Conservation (phyloP, 495 filamentous ascomycete genomes). For the Daldinia childiae region DNA sequence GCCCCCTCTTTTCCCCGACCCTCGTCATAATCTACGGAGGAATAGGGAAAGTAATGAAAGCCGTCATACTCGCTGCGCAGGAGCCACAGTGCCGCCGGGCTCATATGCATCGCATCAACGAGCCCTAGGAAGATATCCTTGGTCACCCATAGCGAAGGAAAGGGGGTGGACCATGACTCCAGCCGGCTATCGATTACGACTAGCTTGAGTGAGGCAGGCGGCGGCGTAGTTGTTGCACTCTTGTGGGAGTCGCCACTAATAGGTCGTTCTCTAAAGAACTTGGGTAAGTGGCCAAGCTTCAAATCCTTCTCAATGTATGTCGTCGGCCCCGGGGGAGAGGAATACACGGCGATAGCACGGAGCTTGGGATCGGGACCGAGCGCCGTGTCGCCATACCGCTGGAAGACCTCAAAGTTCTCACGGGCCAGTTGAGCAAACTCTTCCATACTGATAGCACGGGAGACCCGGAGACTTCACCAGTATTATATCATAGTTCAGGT, state of each 20-base stretch:
- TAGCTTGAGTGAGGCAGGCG: conserved; percentile 18
- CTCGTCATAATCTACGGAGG: background rate
- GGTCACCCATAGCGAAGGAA: conserved; percentile 23
- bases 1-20: background rate
- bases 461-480: conserved; percentile 20
- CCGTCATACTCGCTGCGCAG: conserved; percentile 39
- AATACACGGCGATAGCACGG: conserved; percentile 23
- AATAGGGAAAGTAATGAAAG: conserved; percentile 27
- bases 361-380: conserved; percentile 30
- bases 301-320: conserved; percentile 28
- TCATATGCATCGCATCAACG: conserved; percentile 30
- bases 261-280: conserved; percentile 22
- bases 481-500: conserved; percentile 5
- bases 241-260: background rate
- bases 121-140: conserved; percentile 32
- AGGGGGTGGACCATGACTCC: conserved; percentile 31
- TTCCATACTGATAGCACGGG: conserved; percentile 29
- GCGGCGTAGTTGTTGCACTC: background rate
- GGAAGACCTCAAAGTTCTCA: conserved; percentile 40
- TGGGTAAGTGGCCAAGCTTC: conserved; percentile 12
- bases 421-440: conserved; percentile 38
- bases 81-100: conserved; percentile 36
- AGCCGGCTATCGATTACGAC: conserved; percentile 32
- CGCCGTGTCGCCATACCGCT: conserved; percentile 26
- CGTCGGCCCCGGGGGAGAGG: conserved; percentile 15